Percentiles rank a stretch among this genome's conserved stretches.
phyloP scores from a whole-genome alignment of 495 filamentous ascomycete species.

The Aspergillus ostianus region DNA sequence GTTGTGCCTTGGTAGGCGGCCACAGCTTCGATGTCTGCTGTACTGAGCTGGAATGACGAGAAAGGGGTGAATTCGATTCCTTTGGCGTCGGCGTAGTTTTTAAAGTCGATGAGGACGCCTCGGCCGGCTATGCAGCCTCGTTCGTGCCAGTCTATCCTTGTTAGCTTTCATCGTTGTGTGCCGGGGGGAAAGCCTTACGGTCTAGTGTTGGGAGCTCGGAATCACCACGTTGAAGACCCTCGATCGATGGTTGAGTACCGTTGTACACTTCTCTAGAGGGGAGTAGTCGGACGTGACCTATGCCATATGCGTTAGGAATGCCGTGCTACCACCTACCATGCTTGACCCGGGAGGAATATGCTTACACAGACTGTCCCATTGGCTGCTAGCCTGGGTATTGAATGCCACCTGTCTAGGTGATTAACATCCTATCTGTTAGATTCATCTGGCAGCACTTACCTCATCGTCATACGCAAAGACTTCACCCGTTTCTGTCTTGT shows the following conservation, averaged over 20 bases:
- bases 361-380: slow-evolving; percentile 39
- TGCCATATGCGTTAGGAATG: not conserved
- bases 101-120: slow-evolving; percentile 48
- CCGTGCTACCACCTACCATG: not conserved
- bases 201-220: slow-evolving; percentile 25
- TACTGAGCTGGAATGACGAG: slow-evolving; percentile 29
- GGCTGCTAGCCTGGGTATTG: slow-evolving; percentile 48
- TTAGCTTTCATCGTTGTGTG: not conserved
- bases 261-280: slow-evolving; percentile 54
- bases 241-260: slow-evolving; percentile 28
- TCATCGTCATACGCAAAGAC: slow-evolving; percentile 44
- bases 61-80: slow-evolving; percentile 37
- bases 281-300: slow-evolving; percentile 36
- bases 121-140: slow-evolving; percentile 42
- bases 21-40: slow-evolving; percentile 31
- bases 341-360: slow-evolving; percentile 7
- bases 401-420: slow-evolving; percentile 36
- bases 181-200: not conserved
- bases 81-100: slow-evolving; percentile 34
- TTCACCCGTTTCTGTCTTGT: slow-evolving; percentile 19
- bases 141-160: slow-evolving; percentile 28
- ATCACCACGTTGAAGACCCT: slow-evolving; percentile 5
- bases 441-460: slow-evolving; percentile 10
- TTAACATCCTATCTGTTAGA: not conserved
- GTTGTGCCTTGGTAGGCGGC: slow-evolving; percentile 30